Conservation (phyloP, 352 stramenopile genomes). For the Phytophthora tentaculata region DNA sequence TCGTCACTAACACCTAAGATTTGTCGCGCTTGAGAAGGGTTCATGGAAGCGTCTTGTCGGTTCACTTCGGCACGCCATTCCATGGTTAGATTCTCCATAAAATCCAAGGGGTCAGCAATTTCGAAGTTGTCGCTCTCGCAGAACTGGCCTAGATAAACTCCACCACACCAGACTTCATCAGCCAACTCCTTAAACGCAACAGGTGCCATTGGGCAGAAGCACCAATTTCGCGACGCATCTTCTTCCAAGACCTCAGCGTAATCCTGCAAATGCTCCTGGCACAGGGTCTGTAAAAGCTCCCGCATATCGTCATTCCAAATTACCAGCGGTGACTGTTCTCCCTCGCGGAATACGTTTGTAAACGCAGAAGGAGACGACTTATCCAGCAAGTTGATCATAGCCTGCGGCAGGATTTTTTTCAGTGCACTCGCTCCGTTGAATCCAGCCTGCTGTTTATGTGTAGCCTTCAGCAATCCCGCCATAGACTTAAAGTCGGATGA, state of each 20-base stretch:
- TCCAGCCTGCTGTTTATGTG: conserved; percentile 60
- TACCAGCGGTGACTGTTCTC: conserved; percentile 90
- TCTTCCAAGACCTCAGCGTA: conserved; percentile 90
- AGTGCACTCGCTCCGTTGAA: conserved; percentile 76
- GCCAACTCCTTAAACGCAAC: conserved; percentile 90
- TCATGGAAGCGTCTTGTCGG: conserved; percentile 37
- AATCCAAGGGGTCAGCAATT: conserved; percentile 86
- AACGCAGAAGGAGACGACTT: conserved; percentile 86
- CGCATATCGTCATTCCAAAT: conserved; percentile 96
- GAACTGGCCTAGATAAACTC: conserved; percentile 94
- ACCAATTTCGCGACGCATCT: conserved; percentile 88
- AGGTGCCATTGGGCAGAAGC: conserved; percentile 92
- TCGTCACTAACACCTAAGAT: conserved; percentile 42
- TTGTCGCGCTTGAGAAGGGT: conserved; percentile 46
- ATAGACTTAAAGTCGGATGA: conserved; percentile 61
- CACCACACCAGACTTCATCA: conserved; percentile 94
- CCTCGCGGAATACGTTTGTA: conserved; percentile 86
- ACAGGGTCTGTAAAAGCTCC: conserved; percentile 86
- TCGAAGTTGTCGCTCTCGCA: conserved; percentile 84
- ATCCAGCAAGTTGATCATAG: conserved; percentile 91
- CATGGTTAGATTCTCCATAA: conserved; percentile 84
- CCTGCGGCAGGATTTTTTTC: conserved; percentile 86
- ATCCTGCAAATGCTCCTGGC: conserved; percentile 92
- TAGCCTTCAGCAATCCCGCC: conserved; percentile 70
- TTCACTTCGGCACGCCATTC: conserved; percentile 82